phyloP scores from a whole-genome alignment of 768 basidiomycete species.

The Terana coerulea region DNA sequence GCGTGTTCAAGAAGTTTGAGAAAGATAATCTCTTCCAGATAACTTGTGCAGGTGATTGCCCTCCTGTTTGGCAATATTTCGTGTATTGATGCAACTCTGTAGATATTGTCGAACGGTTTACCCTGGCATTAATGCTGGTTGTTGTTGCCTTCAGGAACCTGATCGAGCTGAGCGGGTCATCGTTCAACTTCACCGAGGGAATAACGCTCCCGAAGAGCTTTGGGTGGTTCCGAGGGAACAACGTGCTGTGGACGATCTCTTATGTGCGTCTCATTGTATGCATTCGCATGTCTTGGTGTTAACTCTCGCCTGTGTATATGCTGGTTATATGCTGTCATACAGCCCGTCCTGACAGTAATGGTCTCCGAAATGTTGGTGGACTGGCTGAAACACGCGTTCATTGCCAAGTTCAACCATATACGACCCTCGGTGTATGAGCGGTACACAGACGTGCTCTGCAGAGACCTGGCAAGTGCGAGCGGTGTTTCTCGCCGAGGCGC shows the following conservation, averaged over 20 bases:
- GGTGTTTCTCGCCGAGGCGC: conserved; percentile 62
- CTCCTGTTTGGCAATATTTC: not conserved
- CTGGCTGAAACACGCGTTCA: conserved; percentile 99
- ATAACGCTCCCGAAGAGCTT: conserved; percentile 79
- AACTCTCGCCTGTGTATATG: too few species aligned
- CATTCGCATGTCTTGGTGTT: too few species aligned
- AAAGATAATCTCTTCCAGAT: conserved; percentile 99
- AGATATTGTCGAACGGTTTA: conserved; percentile 99
- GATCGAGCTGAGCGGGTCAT: conserved; percentile 89
- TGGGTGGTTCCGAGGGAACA: conserved; percentile 78
- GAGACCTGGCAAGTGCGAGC: conserved; percentile 82
- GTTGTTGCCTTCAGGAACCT: conserved; percentile 93
- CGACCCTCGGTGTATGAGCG: conserved; percentile 92
- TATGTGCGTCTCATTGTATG: conserved; percentile 65
- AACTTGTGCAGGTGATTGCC: conserved; percentile 80
- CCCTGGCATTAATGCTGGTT: conserved; percentile 83
- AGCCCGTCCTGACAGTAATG: conserved; percentile 93
- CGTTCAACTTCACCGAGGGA: conserved; percentile 71
- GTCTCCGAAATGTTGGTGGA: conserved; percentile 92
- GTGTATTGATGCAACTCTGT: conserved; percentile 2
- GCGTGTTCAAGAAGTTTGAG: conserved; percentile 99
- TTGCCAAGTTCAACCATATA: conserved; percentile 99
- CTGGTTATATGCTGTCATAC: not conserved
- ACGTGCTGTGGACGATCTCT: conserved; percentile 82
- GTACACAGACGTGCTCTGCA: conserved; percentile 92